These are phyloP conservation scores for Pelargonium nanum DNA, from an alignment of 345 rosid genomes.

Conservation along the genomic window DNA sequence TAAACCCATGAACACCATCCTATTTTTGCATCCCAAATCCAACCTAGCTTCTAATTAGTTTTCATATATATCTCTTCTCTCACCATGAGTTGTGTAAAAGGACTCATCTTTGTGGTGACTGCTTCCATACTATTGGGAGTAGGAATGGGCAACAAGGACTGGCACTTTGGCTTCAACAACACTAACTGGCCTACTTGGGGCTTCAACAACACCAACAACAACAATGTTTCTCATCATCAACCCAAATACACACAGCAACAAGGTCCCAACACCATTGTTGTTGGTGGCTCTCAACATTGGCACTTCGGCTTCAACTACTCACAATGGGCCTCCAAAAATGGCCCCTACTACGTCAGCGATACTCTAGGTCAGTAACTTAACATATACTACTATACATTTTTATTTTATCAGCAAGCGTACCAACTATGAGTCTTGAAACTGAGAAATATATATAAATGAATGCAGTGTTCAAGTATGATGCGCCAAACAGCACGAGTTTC, in stretches of 20 bases:
- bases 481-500: constrained; percentile 31
- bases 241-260: neutral
- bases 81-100: neutral
- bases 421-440: too few relatives aligned
- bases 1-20: neutral
- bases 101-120: neutral
- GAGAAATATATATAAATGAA: neutral
- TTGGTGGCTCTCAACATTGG: constrained; percentile 20
- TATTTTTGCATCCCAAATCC: neutral
- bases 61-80: neutral
- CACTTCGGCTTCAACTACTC: constrained; percentile 20
- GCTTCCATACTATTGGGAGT: neutral
- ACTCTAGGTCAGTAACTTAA: constrained; percentile 13
- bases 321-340: constrained; percentile 17
- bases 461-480: constrained; percentile 61
- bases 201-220: neutral
- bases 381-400: too few relatives aligned
- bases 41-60: neutral
- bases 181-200: neutral
- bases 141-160: neutral
- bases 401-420: too few relatives aligned
- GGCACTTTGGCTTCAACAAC: neutral
- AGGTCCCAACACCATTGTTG: constrained; percentile 11
- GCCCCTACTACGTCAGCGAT: constrained; percentile 19
- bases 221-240: neutral